Evolutionary conservation across 2,329 filamentous ascomycete genomes (phyloP).

Genomic region (Gremmenia infestans): DNA sequence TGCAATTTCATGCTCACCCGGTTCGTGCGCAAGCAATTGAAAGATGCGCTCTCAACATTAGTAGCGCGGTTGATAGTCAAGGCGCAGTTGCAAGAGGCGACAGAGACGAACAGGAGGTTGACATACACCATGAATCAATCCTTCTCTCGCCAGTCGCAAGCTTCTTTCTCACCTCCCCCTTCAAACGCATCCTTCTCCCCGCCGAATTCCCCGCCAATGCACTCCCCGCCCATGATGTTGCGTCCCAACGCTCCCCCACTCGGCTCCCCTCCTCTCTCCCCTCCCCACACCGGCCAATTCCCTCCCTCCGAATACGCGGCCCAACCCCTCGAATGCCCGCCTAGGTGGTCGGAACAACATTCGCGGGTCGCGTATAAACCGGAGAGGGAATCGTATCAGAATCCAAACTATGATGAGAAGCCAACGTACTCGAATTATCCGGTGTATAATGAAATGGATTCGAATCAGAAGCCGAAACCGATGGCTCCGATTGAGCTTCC

Average conservation of each 20-base stretch:
- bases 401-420: conserved; percentile 9
- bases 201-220: not conserved
- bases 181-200: not conserved
- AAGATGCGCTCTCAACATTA: conserved; percentile 66
- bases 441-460: conserved; percentile 6
- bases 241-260: not conserved
- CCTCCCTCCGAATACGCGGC: not conserved
- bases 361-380: conserved; percentile 6
- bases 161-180: not conserved
- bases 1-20: conserved; percentile 70
- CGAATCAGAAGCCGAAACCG: conserved; percentile 4
- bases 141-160: not conserved
- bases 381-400: not conserved
- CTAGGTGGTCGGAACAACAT: conserved; percentile 6
- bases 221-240: not conserved
- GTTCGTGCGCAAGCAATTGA: conserved; percentile 78
- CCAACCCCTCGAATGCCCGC: not conserved
- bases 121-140: conserved; percentile 5
- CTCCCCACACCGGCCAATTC: conserved; percentile 1
- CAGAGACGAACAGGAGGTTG: conserved; percentile 19
- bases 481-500: not conserved
- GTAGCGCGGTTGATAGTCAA: conserved; percentile 57
- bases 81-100: conserved; percentile 34
- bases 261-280: conserved; percentile 1
- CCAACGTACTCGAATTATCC: not conserved